Evolutionary conservation across 2,329 filamentous ascomycete species (phyloP).

Genomic region (Fusarium illudens): DNA sequence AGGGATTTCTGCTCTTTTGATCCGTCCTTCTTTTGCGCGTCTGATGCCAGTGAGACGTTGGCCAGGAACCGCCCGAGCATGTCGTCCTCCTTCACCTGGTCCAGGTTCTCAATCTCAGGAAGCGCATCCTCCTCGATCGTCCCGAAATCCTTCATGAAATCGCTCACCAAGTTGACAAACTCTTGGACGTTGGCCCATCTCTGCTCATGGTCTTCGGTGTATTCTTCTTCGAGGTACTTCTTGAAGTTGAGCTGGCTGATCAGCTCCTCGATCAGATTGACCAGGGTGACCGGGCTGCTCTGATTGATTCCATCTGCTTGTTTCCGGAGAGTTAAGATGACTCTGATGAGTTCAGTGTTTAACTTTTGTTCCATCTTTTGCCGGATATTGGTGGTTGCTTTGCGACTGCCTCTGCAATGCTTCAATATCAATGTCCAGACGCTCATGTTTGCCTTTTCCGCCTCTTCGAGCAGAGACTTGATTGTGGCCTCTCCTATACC

Average conservation of each 20-base stretch:
- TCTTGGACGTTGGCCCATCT: conserved; percentile 92
- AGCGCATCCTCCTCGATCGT: conserved; percentile 62
- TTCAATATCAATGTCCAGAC: conserved; percentile 77
- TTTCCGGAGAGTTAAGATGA: conserved; percentile 48
- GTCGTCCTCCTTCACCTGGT: conserved; percentile 72
- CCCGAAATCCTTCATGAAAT: conserved; percentile 64
- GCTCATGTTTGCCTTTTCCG: conserved; percentile 72
- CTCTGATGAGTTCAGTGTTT: conserved; percentile 58
- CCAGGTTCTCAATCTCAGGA: conserved; percentile 74
- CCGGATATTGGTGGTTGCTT: conserved; percentile 58
- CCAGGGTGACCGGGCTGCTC: conserved; percentile 48
- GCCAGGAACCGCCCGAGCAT: conserved; percentile 82
- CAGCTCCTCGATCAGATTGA: conserved; percentile 60
- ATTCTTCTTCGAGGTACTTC: conserved; percentile 75
- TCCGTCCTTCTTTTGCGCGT: conserved; percentile 72
- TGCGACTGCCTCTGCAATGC: conserved; percentile 61
- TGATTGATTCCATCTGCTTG: conserved; percentile 42
- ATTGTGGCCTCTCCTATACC: conserved; percentile 83
- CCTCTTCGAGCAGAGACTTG: conserved; percentile 77
- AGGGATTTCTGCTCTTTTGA: conserved; percentile 65
- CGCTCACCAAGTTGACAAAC: conserved; percentile 79
- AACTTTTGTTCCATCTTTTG: conserved; percentile 63
- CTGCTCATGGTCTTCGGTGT: conserved; percentile 77
- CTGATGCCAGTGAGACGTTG: conserved; percentile 86
- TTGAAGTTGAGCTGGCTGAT: conserved; percentile 75